Evolutionary conservation across 2,329 filamentous ascomycete genomes (phyloP), one percentile per base, ranked within the genome.

Genomic region (Penicillium crustosum): DNA sequence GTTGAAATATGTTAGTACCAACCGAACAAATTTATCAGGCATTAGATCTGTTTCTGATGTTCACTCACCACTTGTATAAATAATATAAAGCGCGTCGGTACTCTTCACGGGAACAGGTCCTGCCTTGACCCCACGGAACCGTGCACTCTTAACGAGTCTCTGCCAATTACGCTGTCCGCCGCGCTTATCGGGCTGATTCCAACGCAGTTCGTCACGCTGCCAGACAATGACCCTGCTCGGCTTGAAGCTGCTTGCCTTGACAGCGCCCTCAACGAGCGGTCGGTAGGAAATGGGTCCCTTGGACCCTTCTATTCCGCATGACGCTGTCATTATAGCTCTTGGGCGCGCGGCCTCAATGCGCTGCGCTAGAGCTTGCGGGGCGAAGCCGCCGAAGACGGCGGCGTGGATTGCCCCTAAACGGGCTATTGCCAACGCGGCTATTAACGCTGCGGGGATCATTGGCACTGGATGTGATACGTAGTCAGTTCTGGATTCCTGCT

Each of bases 361-460:
- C 76, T 97, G 93, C 1, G 92, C 91, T 44, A 97, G 81, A 4
- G 92, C 90, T 10, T 82, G 80, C 0, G 92, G 82, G 0, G 91
- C 91, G 72, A 97, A 97, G 0, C 93, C 93, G 42, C 93, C 93
- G 74, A 97, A 97, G 4, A 97, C 93, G 5, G 96, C 91, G 4
- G 90, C 87, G 71, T 97, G 93, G 52, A 97, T 86, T 17, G 92
- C 93, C 12, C 93, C 93, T 0, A 97, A 81, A 10, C 92, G 86
- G 60, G 86, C 86, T 58, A 89, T 85, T 25, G 93, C 92, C 4
- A 97, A 84, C 63, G 94, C 91, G 10, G 89, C 93, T 61, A 95
- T 86, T n/a, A 96, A 73, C 2, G 92, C 90, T 0, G 91, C 88
- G 0, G 93, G 93, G 43, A 97, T 91, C 93, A 97, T 97, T 54